Evolutionary conservation across 108 stramenopile species (phyloP), one percentile per base, ranked within the genome.

Genomic region (Pseudonitzschia multiseries): DNA sequence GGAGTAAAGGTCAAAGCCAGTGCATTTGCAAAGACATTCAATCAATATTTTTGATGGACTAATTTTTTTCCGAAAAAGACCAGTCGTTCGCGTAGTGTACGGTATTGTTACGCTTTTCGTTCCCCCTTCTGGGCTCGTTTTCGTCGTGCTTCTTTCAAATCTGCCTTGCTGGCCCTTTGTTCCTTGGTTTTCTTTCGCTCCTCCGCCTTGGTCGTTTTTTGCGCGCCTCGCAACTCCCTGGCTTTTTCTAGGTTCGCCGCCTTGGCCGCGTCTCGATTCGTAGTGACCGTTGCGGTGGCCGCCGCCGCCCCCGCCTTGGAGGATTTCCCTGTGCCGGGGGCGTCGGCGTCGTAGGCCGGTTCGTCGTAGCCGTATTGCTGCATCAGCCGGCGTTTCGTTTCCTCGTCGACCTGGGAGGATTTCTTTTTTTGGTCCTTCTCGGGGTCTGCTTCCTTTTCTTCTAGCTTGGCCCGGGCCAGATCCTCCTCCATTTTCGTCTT

Each of bases 361-460:
- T 70, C 76, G 59, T 94, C 93, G 61, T 94, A 94, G n/a, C 79
- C 93, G 81, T 70, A 94, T 63, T 87, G 86, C 53, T 67, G 81
- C 81, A 94, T 59, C 70, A 94, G 66, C 22, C 83, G 82, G 51
- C 88, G 73, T 76, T 89, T 88, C 9, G 84, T 79, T 26, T 82
- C 88, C 46, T 84, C 87, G 66, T 88, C 86, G 18, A 79, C 69
- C 29, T 29, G 17, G 10, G 71, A 73, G 29, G 74, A 81, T 73
- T 50, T 74, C 21, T 70, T 32, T 32, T 69, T 32, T 33, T 65
- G 26, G 12, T 64, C 68, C 54, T 60, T 75, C 67, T 51, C 70
- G n/a, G 21, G 26, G 70, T 65, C 69, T 50, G 26, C 40, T 57
- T 73, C 62, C 28, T 67, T 18, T 67, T 74, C 60, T 68, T 86